These are phyloP conservation scores for Salix suchowensis DNA, from an alignment of 345 rosid species.

Conservation along the genomic window DNA sequence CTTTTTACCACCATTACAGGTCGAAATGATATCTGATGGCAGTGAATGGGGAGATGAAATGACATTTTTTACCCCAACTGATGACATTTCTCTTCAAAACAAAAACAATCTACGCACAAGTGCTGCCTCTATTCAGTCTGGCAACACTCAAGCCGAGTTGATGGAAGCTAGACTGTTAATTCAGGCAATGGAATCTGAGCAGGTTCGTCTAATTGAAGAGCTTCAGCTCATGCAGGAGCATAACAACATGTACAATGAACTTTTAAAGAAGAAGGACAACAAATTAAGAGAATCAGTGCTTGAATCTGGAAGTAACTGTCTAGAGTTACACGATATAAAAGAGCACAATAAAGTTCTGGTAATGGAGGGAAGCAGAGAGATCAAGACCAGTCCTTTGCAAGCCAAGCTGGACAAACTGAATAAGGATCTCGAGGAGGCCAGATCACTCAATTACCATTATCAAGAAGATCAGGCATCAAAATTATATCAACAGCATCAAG, in stretches of 20 bases:
- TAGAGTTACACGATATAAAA: conserved; percentile 20
- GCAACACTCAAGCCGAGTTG: conserved; percentile 33
- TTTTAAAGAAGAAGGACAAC: conserved; percentile 32
- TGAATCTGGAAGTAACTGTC: conserved; percentile 22
- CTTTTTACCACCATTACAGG: conserved; percentile 33
- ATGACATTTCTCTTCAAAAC: conserved; percentile 24
- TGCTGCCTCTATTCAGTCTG: conserved; percentile 23
- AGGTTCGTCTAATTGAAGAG: conserved; percentile 36
- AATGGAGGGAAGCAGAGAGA: conserved; percentile 25
- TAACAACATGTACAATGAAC: conserved; percentile 36
- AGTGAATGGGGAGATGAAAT: conserved; percentile 42
- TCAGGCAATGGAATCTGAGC: conserved; percentile 40
- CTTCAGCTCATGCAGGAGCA: conserved; percentile 42
- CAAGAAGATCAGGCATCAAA: conserved; percentile 51
- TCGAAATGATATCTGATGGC: conserved; percentile 38
- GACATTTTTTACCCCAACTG: conserved; percentile 32
- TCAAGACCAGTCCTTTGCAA: conserved; percentile 35
- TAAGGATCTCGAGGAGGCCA: conserved; percentile 59
- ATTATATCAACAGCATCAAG: conserved; percentile 52
- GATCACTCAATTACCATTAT: conserved; percentile 47
- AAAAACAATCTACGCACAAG: conserved; percentile 24
- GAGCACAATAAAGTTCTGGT: conserved; percentile 18
- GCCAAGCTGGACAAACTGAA: conserved; percentile 46
- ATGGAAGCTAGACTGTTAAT: conserved; percentile 32
- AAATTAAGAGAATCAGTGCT: conserved; percentile 29